Evolutionary conservation across 2,329 filamentous ascomycete genomes (phyloP).

Genomic region (Epichloe coenophiala): DNA sequence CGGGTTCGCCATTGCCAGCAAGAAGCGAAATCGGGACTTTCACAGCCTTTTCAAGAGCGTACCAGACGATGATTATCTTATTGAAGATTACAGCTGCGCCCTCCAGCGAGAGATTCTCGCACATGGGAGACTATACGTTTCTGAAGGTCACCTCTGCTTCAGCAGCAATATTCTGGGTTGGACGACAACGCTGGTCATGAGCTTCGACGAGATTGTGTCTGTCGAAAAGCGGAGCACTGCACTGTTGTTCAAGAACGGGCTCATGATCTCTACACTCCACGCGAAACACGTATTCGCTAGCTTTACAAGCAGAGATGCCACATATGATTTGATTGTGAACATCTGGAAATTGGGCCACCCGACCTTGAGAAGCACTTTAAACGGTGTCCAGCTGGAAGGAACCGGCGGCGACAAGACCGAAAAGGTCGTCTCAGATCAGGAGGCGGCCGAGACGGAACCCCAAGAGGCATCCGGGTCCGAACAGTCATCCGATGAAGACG

Average conservation of each 20-base stretch:
- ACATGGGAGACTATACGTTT: conserved; percentile 88
- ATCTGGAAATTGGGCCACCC: conserved; percentile 98
- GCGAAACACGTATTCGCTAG: conserved; percentile 93
- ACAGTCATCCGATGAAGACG: conserved; percentile 53
- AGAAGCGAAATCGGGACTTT: conserved; percentile 92
- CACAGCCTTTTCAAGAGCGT: conserved; percentile 91
- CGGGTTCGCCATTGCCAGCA: conserved; percentile 90
- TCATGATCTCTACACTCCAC: conserved; percentile 91
- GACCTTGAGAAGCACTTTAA: conserved; percentile 77
- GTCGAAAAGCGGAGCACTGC: conserved; percentile 96
- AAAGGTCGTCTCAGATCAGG: conserved; percentile 48
- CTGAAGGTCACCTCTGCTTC: conserved; percentile 94
- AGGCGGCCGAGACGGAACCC: conserved; percentile 19
- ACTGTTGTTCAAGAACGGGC: conserved; percentile 89
- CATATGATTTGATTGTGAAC: conserved; percentile 91
- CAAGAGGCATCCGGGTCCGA: conserved; percentile 45
- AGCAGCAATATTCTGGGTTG: conserved; percentile 98
- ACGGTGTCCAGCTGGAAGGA: conserved; percentile 72
- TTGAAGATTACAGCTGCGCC: conserved; percentile 96
- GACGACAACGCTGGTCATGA: conserved; percentile 95
- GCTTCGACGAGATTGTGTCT: conserved; percentile 93
- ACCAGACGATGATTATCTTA: conserved; percentile 92
- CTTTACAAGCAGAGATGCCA: conserved; percentile 85
- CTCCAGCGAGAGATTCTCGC: conserved; percentile 90
- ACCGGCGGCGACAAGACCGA: conserved; percentile 84